phyloP scores from a whole-genome alignment of 768 basidiomycete genomes.

The Agaricus bisporus region DNA sequence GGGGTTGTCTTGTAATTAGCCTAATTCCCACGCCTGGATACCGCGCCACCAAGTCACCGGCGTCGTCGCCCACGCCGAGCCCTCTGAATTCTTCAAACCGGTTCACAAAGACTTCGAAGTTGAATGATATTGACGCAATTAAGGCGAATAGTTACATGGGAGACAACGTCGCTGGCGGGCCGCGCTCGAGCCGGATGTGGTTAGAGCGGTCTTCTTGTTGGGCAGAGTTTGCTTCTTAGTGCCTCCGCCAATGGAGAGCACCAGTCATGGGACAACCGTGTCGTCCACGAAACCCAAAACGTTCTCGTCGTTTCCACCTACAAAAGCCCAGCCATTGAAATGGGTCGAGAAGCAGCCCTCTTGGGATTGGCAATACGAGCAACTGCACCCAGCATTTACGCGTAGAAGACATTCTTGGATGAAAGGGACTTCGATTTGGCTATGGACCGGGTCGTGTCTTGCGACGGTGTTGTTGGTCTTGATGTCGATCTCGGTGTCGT shows the following conservation, averaged over 20 bases:
- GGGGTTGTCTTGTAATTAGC: too few species aligned
- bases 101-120: too few species aligned
- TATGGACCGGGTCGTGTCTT: constrained; percentile 6
- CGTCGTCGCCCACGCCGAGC: too few species aligned
- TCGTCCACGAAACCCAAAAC: neutral
- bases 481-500: constrained; percentile 10
- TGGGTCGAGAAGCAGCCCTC: neutral
- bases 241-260: constrained; percentile 1
- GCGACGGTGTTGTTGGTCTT: constrained; percentile 7
- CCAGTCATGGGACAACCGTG: constrained; percentile 7
- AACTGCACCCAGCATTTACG: neutral
- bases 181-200: constrained; percentile 8
- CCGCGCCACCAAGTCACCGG: too few species aligned
- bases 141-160: too few species aligned
- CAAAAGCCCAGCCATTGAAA: constrained; percentile 4
- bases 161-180: constrained; percentile 3
- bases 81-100: too few species aligned
- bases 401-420: constrained; percentile 1
- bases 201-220: neutral
- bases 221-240: constrained; percentile 2
- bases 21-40: too few species aligned
- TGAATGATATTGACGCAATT: too few species aligned
- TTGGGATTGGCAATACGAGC: neutral
- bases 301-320: constrained; percentile 8
- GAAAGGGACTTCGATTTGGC: constrained; percentile 7